These are phyloP conservation scores for Phytophthora vignae DNA, from an alignment of 352 stramenopile species.

Conservation along the genomic window DNA sequence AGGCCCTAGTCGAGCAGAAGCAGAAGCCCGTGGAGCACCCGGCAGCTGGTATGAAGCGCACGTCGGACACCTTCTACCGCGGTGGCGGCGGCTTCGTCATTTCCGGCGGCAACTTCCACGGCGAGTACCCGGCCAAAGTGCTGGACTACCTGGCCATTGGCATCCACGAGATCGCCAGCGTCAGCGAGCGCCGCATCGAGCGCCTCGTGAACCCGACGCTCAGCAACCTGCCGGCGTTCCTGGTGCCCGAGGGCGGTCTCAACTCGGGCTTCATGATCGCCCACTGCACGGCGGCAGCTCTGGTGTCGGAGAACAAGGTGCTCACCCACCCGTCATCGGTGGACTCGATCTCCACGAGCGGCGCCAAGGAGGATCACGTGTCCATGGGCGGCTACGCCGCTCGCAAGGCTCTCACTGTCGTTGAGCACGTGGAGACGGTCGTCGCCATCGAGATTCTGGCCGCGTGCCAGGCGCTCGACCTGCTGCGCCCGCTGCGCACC, in stretches of 20 bases:
- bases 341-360: slow-evolving; percentile 90
- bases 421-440: slow-evolving; percentile 90
- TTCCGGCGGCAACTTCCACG: slow-evolving; percentile 92
- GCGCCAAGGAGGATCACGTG: slow-evolving; percentile 91
- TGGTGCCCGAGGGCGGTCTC: slow-evolving; percentile 86
- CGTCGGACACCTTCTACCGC: slow-evolving; percentile 84
- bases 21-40: slow-evolving; percentile 51
- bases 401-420: slow-evolving; percentile 86
- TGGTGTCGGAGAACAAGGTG: slow-evolving; percentile 93
- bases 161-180: slow-evolving; percentile 85
- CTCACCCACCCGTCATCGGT: slow-evolving; percentile 88
- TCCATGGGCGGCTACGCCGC: slow-evolving; percentile 85
- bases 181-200: slow-evolving; percentile 89
- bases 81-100: slow-evolving; percentile 86
- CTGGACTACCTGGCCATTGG: slow-evolving; percentile 92
- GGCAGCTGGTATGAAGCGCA: slow-evolving; percentile 75
- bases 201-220: slow-evolving; percentile 89
- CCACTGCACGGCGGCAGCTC: slow-evolving; percentile 85
- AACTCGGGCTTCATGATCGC: slow-evolving; percentile 94
- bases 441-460: slow-evolving; percentile 90
- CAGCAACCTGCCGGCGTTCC: slow-evolving; percentile 87
- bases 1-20: slow-evolving; percentile 59
- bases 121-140: slow-evolving; percentile 91
- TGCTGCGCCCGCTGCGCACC: slow-evolving; percentile 83
- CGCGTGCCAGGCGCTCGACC: slow-evolving; percentile 89